Base-by-base conservation (phyloP, 192 early-diverging fungal genomes). In the Podila verticillata region DNA sequence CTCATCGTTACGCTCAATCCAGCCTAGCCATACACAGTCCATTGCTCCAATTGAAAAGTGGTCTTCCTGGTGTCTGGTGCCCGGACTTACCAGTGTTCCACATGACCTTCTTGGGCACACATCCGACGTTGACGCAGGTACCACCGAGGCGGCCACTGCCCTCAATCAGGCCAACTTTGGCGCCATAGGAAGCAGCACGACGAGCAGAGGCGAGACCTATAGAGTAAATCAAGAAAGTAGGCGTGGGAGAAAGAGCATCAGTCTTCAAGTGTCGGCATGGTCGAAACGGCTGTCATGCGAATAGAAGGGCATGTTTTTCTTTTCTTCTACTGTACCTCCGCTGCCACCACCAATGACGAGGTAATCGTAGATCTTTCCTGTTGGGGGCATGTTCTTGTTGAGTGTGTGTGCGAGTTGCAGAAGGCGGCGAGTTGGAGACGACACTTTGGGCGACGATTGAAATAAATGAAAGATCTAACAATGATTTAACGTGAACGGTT, bases 111-210 rank as follows among this genome's bases (percentile, higher is more conserved):
- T 95, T 95, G 48, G 94, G 94, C 44, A 95, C 94, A 66, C 94
- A 95, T 66, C 96, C 96, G 36, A 96, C 95, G 71, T 97, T 99
- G 61, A 99, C 98, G 74, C 97, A 99, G 34, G 97, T 93, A 26
- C 92, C 93, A 71, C 93, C 93, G 63, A 95, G 86, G 30, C 90
- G 88, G n/a, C 89, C 88, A 61, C 87, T 87, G 63, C 82, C 87
- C 67, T 99, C 98, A 61, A 99, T 87, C 31, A 99, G 80, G 47
- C 91, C 96, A 4, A 98, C 96, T 73, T 94, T 95, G 64, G 95
- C 93, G 35, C 96, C 96, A 75, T 98, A 94, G 26, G 90, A 87
- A 9, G 95, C 95, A 19, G 98, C 98, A 48, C 98, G 90, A 60
- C 98, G 90, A 7, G 98, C 97, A 26, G 94, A 94, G 28, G 96